A percentile compares a stretch with the other conserved stretches of the same genome.
Conservation (phyloP, 2,329 filamentous ascomycete genomes). For the Ceratocystis papillata region DNA sequence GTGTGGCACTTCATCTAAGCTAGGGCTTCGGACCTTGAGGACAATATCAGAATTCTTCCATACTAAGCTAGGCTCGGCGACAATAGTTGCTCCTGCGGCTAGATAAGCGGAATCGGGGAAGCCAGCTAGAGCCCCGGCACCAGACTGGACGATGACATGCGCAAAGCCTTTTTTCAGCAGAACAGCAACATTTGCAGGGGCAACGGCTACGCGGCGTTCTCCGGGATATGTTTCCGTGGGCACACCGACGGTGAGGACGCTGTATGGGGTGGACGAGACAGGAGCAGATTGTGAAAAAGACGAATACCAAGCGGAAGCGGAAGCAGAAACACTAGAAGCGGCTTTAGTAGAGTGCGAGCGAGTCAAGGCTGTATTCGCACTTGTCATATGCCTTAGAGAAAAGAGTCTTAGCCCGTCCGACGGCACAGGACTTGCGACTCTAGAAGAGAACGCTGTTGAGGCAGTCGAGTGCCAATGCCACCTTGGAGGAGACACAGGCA, state of each 20-base stretch:
- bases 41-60: constrained; percentile 69
- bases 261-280: constrained; percentile 51
- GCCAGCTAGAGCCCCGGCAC: constrained; percentile 66
- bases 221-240: constrained; percentile 67
- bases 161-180: constrained; percentile 77
- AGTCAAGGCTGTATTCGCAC: background rate
- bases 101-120: constrained; percentile 69
- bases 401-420: background rate
- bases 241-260: constrained; percentile 63
- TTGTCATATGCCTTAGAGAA: background rate
- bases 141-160: constrained; percentile 65
- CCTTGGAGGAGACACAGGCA: background rate
- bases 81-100: constrained; percentile 65
- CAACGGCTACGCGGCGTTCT: constrained; percentile 75
- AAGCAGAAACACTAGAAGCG: constrained; percentile 25
- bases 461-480: background rate
- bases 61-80: constrained; percentile 54
- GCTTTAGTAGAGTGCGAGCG: constrained; percentile 33
- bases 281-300: constrained; percentile 25
- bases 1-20: constrained; percentile 54
- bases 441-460: background rate
- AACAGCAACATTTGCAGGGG: constrained; percentile 69
- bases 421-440: background rate
- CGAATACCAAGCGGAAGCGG: background rate
- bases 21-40: constrained; percentile 72